Evolutionary conservation across 148 eudicot genomes (phyloP).

Genomic region (Nepenthes gracilis): DNA sequence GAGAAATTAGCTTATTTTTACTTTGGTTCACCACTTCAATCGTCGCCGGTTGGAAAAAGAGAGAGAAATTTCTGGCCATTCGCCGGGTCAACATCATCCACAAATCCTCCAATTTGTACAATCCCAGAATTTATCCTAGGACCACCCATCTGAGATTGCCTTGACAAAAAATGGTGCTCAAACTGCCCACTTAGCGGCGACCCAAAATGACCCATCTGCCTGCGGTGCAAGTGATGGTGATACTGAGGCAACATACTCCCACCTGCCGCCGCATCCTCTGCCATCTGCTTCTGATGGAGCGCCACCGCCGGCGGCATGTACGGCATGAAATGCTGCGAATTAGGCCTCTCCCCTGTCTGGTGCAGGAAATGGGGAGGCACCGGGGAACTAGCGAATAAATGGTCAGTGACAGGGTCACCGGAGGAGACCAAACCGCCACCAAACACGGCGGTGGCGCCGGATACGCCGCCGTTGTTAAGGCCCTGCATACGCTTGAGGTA

Average conservation of each 20-base stretch:
- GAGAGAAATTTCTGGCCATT: slow-evolving; percentile 63
- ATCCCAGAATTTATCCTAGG: slow-evolving; percentile 27
- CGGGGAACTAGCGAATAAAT: slow-evolving; percentile 71
- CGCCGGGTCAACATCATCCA: slow-evolving; percentile 57
- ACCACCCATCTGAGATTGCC: slow-evolving; percentile 45
- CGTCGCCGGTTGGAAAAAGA: slow-evolving; percentile 69
- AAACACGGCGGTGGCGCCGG: slow-evolving; percentile 6
- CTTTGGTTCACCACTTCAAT: slow-evolving; percentile 16
- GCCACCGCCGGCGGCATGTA: slow-evolving; percentile 42
- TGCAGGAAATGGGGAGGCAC: slow-evolving; percentile 82
- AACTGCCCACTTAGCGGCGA: slow-evolving; percentile 35
- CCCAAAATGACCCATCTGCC: slow-evolving; percentile 55
- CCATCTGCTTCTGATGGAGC: slow-evolving; percentile 30
- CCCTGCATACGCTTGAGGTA: slow-evolving; percentile 74
- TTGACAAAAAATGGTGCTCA: slow-evolving; percentile 41
- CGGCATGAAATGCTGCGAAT: slow-evolving; percentile 17
- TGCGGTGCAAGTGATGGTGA: slow-evolving; percentile 20
- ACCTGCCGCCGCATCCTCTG: slow-evolving; percentile 15
- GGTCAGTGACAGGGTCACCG: slow-evolving; percentile 67
- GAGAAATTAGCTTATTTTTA: background rate
- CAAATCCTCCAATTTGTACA: slow-evolving; percentile 24
- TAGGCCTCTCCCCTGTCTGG: slow-evolving; percentile 7
- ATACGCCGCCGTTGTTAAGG: slow-evolving; percentile 18
- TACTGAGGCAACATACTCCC: background rate
- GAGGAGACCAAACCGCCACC: slow-evolving; percentile 21